These are phyloP conservation scores for Lobulomyces angularis DNA, from an alignment of 192 early-diverging fungal species.

Conservation along the genomic window DNA sequence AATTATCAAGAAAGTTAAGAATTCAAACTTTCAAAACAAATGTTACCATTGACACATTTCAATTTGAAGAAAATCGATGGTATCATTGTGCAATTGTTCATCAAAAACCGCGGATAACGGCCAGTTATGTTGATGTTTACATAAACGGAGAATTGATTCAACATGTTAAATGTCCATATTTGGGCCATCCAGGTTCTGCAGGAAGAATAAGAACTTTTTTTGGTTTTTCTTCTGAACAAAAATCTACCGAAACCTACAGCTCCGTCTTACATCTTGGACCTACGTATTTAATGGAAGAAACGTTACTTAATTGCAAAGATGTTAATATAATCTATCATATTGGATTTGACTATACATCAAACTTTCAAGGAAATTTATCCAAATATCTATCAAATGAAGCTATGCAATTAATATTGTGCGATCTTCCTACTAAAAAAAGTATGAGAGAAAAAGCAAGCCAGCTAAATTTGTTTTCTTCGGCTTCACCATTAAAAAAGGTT, in stretches of 20 bases:
- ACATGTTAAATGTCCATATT: slow-evolving; percentile 40
- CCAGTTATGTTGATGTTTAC: slow-evolving; percentile 40
- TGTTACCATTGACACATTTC: slow-evolving; percentile 30
- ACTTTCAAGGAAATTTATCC: slow-evolving; percentile 49
- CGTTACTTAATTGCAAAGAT: slow-evolving; percentile 38
- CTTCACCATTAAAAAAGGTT: slow-evolving; percentile 27
- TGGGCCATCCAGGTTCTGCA: slow-evolving; percentile 24
- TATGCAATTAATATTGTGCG: slow-evolving; percentile 33
- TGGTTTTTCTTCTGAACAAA: slow-evolving; percentile 15
- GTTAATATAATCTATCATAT: slow-evolving; percentile 50
- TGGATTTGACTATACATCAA: slow-evolving; percentile 46
- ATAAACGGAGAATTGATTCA: slow-evolving; percentile 49
- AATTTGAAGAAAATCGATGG: slow-evolving; percentile 47
- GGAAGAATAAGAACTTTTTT: slow-evolving; percentile 24
- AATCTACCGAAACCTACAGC: slow-evolving; percentile 4
- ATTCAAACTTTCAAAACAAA: slow-evolving; percentile 26
- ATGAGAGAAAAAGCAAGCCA: slow-evolving; percentile 5
- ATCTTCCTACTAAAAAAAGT: no score
- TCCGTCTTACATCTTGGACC: slow-evolving; percentile 54
- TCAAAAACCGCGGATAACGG: slow-evolving; percentile 31
- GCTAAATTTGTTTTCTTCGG: neutral
- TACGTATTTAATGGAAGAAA: slow-evolving; percentile 48
- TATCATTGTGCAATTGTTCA: slow-evolving; percentile 59
- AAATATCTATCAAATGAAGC: slow-evolving; percentile 60
- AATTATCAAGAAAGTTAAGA: slow-evolving; percentile 27